Base-by-base conservation (phyloP, 345 rosid species). In the Crucihimalaya himalaica region DNA sequence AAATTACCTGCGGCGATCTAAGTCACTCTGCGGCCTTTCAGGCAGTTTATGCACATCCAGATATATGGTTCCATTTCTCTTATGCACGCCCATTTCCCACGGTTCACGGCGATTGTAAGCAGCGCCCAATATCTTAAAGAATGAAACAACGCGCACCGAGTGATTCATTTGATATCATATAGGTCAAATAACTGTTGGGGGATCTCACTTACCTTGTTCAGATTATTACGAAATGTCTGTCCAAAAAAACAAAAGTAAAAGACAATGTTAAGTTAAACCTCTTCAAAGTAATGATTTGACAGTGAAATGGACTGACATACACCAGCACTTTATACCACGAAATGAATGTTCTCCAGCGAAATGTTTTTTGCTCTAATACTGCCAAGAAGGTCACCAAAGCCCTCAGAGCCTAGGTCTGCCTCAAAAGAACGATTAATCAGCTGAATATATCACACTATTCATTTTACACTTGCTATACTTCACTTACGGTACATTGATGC, bases 21-120 rank as follows among this genome's bases (percentile, higher is more conserved):
- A 81, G 64, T 95, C 97, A 76, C 83, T 92, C 66, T 84, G 86
- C 27, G 87, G 94, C 74, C 91, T 84, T 76, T 92, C 97, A 51
- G 93, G 99, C 43, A 92, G 86, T 80, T 92, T 95, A 83, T 95
- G 99, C 50, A 88, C 94, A 72, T 95, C 98, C 52, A 90, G 89
- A 84, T 95, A 92, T 58, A 95, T 90, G 23, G 85, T 89, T 55
- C 98, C 98, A 74, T 92, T 90, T 85, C 98, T 85, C 83, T 90
- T 92, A 79, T 95, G 99, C 82, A 95, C 98, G 11, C 99, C 99
- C 98, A 95, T 95, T 85, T 92, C 97, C 99, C 99, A 95, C 31
- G 98, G 90, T 55, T 92, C 99, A 66, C 84, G 80, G 71, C 84
- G 81, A 68, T 85, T 82, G 81, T 95, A 95, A 68, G 98, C 92